Base-by-base conservation (phyloP, 148 eudicot species). In the Vaccinium darrowii region DNA sequence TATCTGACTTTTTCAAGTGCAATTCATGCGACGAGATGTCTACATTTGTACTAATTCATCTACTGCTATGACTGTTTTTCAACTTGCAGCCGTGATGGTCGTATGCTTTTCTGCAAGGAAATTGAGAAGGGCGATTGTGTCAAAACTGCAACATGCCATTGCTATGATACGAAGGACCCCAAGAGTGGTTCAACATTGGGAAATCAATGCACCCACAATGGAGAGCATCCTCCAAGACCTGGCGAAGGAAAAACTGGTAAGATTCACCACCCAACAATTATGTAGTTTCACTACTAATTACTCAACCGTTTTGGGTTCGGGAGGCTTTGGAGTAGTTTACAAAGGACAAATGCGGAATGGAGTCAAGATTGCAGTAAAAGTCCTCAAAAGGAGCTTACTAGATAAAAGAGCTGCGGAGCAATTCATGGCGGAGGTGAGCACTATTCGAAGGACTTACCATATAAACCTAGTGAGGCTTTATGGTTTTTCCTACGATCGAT, bases 291-390 rank as follows among this genome's bases (percentile, higher is more conserved):
- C 84, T 0, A 49, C 7, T 11, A 81, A 81, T 67, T 81, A 81
- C 84, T 65, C 83, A 5, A 80, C 27, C 36, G 65, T 5, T 30
- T 43, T 87, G 60, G 87, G 89, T 30, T 77, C 89, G 2, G 87
- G 89, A 25, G 87, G 87, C 4, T 88, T 82, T 27, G 89, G 87
- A 19, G 21, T 60, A 5, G 89, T 82, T 51, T 88, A 88, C 81
- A 82, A 85, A 73, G 89, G 89, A 63, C 49, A 33, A 18, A 82
- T 88, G 21, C 89, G n/a, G n/a, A n/a, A n/a, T n/a, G n/a, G n/a
- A n/a, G n/a, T n/a, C n/a, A n/a, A n/a, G n/a, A n/a, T n/a, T n/a
- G n/a, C n/a, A n/a, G n/a, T n/a, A n/a, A n/a, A n/a, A n/a, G n/a
- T n/a, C n/a, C n/a, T n/a, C n/a, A n/a, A n/a, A n/a, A n/a, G n/a